Percentiles rank a stretch among this genome's conserved stretches.
These are phyloP conservation scores for Nemania sp. DNA, from an alignment of 2,329 filamentous ascomycete species.

Conservation along the genomic window DNA sequence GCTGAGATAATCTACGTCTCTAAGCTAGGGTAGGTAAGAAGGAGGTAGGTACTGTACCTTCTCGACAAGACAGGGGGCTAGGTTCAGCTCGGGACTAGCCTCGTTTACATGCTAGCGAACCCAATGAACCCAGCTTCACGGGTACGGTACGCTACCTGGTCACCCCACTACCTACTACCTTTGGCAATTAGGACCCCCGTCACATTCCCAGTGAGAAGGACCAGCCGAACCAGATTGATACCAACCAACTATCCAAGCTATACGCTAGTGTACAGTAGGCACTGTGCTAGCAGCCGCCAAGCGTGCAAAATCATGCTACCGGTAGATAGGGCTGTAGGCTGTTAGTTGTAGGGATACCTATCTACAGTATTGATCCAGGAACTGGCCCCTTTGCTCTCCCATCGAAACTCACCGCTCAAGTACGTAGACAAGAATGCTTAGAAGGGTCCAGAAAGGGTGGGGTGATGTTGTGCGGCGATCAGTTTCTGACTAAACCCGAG, in stretches of 20 bases:
- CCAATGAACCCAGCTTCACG: slow-evolving; percentile 31
- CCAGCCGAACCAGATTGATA: not conserved
- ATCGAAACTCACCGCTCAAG: not conserved
- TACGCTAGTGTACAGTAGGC: not conserved
- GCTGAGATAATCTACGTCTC: too few relatives aligned
- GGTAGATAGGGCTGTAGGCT: slow-evolving; percentile 7
- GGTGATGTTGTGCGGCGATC: not conserved
- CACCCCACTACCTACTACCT: not conserved
- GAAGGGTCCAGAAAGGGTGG: not conserved
- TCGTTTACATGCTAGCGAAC: slow-evolving; percentile 20
- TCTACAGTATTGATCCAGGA: not conserved
- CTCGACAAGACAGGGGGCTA: slow-evolving; percentile 12
- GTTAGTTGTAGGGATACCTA: not conserved
- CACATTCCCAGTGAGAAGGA: not conserved
- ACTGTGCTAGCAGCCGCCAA: slow-evolving; percentile 23
- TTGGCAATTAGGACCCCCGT: not conserved
- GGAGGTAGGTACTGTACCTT: not conserved
- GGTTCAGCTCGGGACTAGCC: slow-evolving; percentile 36
- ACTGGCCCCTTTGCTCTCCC: not conserved
- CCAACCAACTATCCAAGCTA: slow-evolving; percentile 9
- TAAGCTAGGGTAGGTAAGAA: too few relatives aligned
- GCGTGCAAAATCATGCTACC: slow-evolving; percentile 10
- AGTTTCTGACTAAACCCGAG: not conserved
- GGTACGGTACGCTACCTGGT: slow-evolving; percentile 2
- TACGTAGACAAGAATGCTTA: not conserved